Percentiles rank a stretch among this genome's conserved stretches.
phyloP scores from a whole-genome alignment of 208 protist genomes.

The Borovskyia barvae region DNA sequence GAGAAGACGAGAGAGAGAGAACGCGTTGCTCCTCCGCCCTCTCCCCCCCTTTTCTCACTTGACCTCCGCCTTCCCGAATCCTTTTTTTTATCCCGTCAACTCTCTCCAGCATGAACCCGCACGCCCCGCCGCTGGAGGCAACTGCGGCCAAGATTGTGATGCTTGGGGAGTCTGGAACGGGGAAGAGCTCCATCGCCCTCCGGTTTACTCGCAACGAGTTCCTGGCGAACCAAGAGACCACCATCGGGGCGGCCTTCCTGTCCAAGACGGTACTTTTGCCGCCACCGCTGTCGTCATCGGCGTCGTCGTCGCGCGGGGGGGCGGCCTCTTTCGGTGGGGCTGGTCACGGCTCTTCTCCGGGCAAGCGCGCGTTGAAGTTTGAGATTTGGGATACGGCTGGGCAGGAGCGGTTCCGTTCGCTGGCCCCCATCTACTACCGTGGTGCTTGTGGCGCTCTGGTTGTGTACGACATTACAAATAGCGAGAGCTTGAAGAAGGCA shows the following conservation, averaged over 20 bases:
- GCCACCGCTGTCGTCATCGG: too few species aligned
- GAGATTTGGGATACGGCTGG: conserved; percentile 93
- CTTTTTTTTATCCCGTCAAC: too few species aligned
- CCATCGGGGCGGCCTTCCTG: conserved; percentile 88
- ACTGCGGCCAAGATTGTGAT: conserved; percentile 86
- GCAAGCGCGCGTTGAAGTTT: conserved; percentile 63
- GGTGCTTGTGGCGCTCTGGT: conserved; percentile 91
- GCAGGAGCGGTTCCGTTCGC: conserved; percentile 89
- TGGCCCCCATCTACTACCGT: conserved; percentile 93
- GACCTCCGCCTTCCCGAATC: too few species aligned
- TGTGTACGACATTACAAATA: conserved; percentile 98
- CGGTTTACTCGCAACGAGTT: conserved; percentile 90
- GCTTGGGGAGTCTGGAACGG: conserved; percentile 85
- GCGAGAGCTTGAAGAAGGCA: conserved; percentile 92
- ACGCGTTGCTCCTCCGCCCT: not conserved
- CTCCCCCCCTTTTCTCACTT: not conserved
- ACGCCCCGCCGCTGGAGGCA: conserved; percentile 27
- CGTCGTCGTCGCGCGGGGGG: conserved; percentile 5
- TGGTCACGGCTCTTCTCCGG: conserved; percentile 7
- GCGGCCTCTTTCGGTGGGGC: conserved; percentile 4
- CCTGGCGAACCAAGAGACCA: conserved; percentile 76
- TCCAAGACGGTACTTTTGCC: conserved; percentile 73
- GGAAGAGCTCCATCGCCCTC: conserved; percentile 87
- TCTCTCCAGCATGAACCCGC: conserved; percentile 8
- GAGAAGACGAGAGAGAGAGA: too few species aligned